A percentile compares a stretch with the other conserved stretches of the same genome.
Conservation (phyloP, 1,284 basidiomycete species). For the Trametes hirsuta region DNA sequence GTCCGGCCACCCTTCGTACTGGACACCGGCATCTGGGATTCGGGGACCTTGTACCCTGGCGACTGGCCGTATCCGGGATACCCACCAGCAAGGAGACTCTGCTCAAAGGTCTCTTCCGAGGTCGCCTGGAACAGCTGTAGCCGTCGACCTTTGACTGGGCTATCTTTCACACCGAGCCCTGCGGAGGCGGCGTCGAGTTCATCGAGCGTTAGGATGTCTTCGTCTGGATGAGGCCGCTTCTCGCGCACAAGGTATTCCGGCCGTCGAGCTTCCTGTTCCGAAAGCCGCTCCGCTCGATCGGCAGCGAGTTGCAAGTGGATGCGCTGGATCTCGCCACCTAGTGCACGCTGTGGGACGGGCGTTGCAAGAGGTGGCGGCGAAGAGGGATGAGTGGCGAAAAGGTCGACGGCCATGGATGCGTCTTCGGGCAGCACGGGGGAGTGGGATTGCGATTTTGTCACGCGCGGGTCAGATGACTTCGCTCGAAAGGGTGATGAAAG, state of each 20-base stretch:
- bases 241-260: slow-evolving; percentile 70
- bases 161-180: slow-evolving; percentile 63
- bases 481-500: slow-evolving; percentile 40
- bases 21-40: slow-evolving; percentile 32
- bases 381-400: slow-evolving; percentile 35
- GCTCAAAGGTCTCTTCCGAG: slow-evolving; percentile 80
- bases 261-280: slow-evolving; percentile 60
- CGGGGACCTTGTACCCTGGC: slow-evolving; percentile 29
- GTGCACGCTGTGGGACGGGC: slow-evolving; percentile 29
- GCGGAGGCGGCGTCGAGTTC: slow-evolving; percentile 28
- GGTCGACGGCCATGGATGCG: slow-evolving; percentile 32
- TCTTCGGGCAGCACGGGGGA: slow-evolving; percentile 16
- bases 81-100: slow-evolving; percentile 76
- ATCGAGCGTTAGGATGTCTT: slow-evolving; percentile 37
- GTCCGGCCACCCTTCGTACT: slow-evolving; percentile 19
- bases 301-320: slow-evolving; percentile 56
- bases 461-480: slow-evolving; percentile 16
- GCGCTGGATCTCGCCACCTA: slow-evolving; percentile 62
- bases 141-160: slow-evolving; percentile 68
- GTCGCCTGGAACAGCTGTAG: slow-evolving; percentile 78
- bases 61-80: slow-evolving; percentile 64
- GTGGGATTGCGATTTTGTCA: slow-evolving; percentile 11
- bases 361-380: slow-evolving; percentile 28
- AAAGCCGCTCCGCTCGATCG: slow-evolving; percentile 48
- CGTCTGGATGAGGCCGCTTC: slow-evolving; percentile 47